Base-by-base conservation (phyloP, 2,329 filamentous ascomycete genomes). In the Pleomassaria siparia region DNA sequence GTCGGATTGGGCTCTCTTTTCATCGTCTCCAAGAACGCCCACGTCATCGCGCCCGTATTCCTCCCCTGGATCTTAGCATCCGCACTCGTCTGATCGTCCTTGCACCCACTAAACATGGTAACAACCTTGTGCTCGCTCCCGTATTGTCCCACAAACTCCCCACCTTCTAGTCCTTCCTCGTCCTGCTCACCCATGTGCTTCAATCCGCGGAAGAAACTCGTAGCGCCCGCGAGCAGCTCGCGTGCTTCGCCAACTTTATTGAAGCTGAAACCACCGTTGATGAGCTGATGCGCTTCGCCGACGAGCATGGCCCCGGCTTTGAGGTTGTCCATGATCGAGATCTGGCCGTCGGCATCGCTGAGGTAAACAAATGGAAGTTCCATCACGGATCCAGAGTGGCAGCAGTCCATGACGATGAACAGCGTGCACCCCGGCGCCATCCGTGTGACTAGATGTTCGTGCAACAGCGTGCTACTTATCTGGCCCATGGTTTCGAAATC, bases 331-430 rank as follows among this genome's bases (percentile, higher is more conserved):
- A 84, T 69, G 18, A 83, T 58, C 49, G 72, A 78, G 46, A 84
- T 72, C 47, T 81, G 79, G 32, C 81, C 81, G 10, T 82, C 76
- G 21, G 74, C 74, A 54, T 84, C 80, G 3, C 74, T 74, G 20
- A 79, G 78, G 60, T 80, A 84, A 16, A 84, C 77, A 50, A 72
- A 84, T 0, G 82, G 81, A 1, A 85, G 65, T 49, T 84, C 81
- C 32, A 82, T 72, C 0, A 80, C 81, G 0, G 80, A 82, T 24
- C 81, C 81, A 2, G 78, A 81, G 62, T 84, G 82, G 57, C 82
- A 85, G 64, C 81, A 84, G 60, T 85, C 82, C 56, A 85, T 78
- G 22, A 84, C 66, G 53, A 82, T 74, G 58, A 80, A 81, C 12
- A 83, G 70, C 1, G 76, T 76, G 52, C 75, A 77, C 11, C 67